Base-by-base conservation (phyloP, 768 basidiomycete species). In the Sarcodon sp. region DNA sequence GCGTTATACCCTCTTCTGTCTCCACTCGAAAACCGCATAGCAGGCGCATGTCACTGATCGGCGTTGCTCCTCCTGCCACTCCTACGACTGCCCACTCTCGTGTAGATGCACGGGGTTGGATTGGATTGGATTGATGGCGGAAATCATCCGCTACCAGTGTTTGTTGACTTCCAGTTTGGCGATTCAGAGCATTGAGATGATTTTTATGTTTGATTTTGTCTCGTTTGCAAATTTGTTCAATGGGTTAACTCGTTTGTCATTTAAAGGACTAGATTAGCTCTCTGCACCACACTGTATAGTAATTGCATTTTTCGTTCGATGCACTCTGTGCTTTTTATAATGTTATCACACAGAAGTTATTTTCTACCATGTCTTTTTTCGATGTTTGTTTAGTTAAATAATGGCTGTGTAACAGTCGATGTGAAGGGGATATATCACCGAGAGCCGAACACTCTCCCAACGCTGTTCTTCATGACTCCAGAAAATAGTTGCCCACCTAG, bases 401-500 rank as follows among this genome's bases (percentile, higher is more conserved):
- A 46, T n/a, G 13, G 18, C 38, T 44, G 51, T 27, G 27, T 37
- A 16, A 37, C 51, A n/a, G 10, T 32, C 31, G 21, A 39, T 3
- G 32, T 33, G 15, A 33, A 10, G 18, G 13, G 13, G 16, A 21
- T 35, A 36, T 27, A 27, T 27, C 21, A 43, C 18, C 18, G 36
- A 43, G 12, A 74, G 46, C 83, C 74, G 57, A 96, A 85, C 44
- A 93, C 71, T 50, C 77, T 74, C 15, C 88, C 80, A 11, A 94
- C 76, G 31, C 87, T 76, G 57, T 78, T 87, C 68, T 83, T 84
- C 36, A 97, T 79, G 4, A 87, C 79, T 1, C 90, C 80, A 3
- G 81, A 78, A 18, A 97, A 65, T 44, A 99, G 65, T 56, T 87
- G 83, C 3, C 91, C 87, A 1, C 92, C 89, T 41, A 97, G 62